Evolutionary conservation across 495 filamentous ascomycete genomes (phyloP), one percentile per base, ranked within the genome.

Genomic region (Neurospora sp.): DNA sequence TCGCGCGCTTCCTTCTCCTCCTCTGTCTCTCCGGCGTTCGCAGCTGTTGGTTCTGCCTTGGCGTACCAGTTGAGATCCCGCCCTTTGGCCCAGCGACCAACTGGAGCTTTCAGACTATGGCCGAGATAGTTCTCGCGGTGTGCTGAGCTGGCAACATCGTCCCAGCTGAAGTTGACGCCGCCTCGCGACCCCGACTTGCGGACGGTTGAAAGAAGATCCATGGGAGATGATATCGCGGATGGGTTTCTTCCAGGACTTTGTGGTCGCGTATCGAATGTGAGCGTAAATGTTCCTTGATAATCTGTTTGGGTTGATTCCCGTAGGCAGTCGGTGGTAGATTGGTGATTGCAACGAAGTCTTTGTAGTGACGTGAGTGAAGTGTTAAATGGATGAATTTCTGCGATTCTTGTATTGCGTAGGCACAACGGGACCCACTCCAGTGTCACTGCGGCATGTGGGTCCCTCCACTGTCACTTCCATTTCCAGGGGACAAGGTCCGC

Each of bases 61-160:
- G 94, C 89, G 76, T 98, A 98, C 96, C 96, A 98, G 48, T 80
- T 85, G 7, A 98, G 84, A 76, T 99, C 95, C 72, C 88, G 88
- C n/a, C 89, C 89, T 76, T 96, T 92, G 76, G 97, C 94, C 96
- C 96, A 99, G 70, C 96, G 92, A 12, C 96, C 96, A 12, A 98
- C 96, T 0, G 96, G 91, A 78, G 96, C 96, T 89, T 96, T 99
- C 70, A 99, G 79, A 31, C 93, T 96, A 81, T 99, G 96, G 54
- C 96, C 96, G 0, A 99, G 91, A 81, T 99, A 99, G 82, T 99
- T 98, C 80, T 99, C 95, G 77, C 96, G 93, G 77, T 98, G 94
- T 48, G 87, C 82, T 46, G 93, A 94, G 70, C 87, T 88, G 77
- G 94, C 91, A 79, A 99, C 96, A 78, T 97, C 93, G 75, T 94